These are phyloP conservation scores for Flaveria brownii DNA, from an alignment of 129 eudicot genomes.

Conservation along the genomic window DNA sequence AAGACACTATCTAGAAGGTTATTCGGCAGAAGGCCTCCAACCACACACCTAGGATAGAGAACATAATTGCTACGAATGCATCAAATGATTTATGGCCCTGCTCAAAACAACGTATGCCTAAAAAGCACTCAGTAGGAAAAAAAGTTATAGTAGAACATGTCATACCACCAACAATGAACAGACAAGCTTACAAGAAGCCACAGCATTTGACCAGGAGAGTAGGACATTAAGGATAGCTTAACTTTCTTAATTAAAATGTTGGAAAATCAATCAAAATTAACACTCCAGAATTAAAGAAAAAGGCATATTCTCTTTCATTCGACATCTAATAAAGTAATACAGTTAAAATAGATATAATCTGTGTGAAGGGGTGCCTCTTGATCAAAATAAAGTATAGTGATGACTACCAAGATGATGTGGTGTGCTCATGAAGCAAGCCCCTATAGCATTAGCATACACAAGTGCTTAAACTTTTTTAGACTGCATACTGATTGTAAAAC, in stretches of 20 bases:
- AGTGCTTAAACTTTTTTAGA: background rate
- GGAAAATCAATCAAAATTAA: background rate
- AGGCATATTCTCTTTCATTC: background rate
- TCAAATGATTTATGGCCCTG: background rate
- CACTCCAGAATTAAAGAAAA: background rate
- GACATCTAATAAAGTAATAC: background rate
- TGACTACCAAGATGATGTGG: slow-evolving; percentile 6
- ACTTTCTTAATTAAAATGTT: background rate
- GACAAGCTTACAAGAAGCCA: background rate
- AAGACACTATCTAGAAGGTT: background rate
- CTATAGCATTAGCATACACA: background rate
- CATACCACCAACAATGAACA: background rate
- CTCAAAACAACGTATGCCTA: background rate
- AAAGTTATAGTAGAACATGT: background rate
- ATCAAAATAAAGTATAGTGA: slow-evolving; percentile 8
- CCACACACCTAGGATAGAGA: background rate
- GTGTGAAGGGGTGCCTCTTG: background rate
- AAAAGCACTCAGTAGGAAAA: background rate
- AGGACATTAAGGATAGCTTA: slow-evolving; percentile 1
- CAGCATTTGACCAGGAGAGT: background rate
- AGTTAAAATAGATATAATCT: background rate
- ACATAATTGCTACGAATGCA: background rate
- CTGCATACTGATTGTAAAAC: background rate
- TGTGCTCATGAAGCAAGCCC: slow-evolving; percentile 13
- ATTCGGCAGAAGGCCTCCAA: background rate